Conservation (phyloP, 495 filamentous ascomycete species). For the Podospora comata region DNA sequence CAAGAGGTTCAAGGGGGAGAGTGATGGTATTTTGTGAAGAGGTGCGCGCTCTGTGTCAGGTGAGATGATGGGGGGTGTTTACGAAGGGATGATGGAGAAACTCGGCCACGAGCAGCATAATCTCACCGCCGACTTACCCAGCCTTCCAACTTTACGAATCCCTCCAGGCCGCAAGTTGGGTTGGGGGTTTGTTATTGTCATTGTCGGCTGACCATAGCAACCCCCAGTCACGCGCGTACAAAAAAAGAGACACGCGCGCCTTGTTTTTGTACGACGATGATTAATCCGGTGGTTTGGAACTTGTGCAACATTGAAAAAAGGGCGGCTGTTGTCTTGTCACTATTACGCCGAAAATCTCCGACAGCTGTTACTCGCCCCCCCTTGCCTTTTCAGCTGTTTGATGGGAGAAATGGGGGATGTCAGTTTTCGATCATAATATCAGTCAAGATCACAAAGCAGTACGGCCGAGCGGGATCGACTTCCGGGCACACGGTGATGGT, state of each 20-base stretch:
- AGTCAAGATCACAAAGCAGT: background rate
- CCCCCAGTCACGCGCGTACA: background rate
- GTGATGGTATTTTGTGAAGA: constrained; percentile 72
- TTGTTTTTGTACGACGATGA: background rate
- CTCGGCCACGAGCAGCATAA: too few species aligned
- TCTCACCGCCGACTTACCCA: background rate
- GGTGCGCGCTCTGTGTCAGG: background rate
- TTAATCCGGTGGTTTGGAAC: background rate
- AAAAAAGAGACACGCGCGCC: too few species aligned
- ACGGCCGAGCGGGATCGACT: background rate
- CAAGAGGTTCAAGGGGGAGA: constrained; percentile 80
- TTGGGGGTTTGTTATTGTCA: background rate
- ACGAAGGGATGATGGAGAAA: background rate
- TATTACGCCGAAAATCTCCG: background rate
- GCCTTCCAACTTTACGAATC: background rate
- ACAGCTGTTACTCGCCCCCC: background rate
- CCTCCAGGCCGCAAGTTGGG: too few species aligned
- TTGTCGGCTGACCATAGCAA: background rate
- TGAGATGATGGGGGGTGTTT: background rate
- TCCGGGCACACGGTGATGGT: background rate
- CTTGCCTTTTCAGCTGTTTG: background rate
- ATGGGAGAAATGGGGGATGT: too few species aligned
- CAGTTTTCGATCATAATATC: background rate
- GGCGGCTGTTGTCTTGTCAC: background rate
- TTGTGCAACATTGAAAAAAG: background rate